Base-by-base conservation (phyloP, 2,329 filamentous ascomycete genomes). In the Xylaria sp. region DNA sequence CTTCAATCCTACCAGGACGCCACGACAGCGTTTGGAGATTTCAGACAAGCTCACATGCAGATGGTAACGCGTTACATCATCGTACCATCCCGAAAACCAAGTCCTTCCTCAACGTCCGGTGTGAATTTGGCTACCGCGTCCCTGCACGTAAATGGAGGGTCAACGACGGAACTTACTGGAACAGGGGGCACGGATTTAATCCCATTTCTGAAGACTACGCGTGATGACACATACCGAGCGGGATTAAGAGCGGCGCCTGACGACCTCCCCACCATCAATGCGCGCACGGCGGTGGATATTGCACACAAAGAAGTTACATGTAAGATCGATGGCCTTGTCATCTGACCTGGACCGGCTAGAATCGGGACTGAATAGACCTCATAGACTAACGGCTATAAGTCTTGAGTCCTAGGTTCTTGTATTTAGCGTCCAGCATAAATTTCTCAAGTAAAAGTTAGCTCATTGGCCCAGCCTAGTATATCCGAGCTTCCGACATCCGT, bases 11-110 rank as follows among this genome's bases (percentile, higher is more conserved):
- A 92, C 73, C 88, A 92, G 61, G 84, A 85, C 0, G 93, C 92
- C 45, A 84, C 94, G 0, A 86, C 88, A 21, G 92, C 93, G 77
- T 82, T 97, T 45, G 87, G 88, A 11, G 82, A 84, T 19, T 89
- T 97, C 72, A 84, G 94, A 58, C 91, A 94, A 74, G 92, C 91
- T 72, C 94, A 98, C 74, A 91, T 97, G 69, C 88, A 92, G 74
- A 92, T 98, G 61, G 94, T 97, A 2, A 91, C 92, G 35, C 84
- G 92, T 51, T 98, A 97, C 76, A 96, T 98, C 71, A 89, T 97
- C 68, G 80, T 95, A 57, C 92, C 93, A 23, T 90, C 90, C 1
- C 68, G 65, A 78, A 66, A 75, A 78, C 46, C 78, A 31, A 71
- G 66, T 23, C 63, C 68, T 1, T 31, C 54, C 17, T 28, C 57